Evolutionary conservation across 768 basidiomycete species (phyloP).

Genomic region (Kwoniella heveanensis): DNA sequence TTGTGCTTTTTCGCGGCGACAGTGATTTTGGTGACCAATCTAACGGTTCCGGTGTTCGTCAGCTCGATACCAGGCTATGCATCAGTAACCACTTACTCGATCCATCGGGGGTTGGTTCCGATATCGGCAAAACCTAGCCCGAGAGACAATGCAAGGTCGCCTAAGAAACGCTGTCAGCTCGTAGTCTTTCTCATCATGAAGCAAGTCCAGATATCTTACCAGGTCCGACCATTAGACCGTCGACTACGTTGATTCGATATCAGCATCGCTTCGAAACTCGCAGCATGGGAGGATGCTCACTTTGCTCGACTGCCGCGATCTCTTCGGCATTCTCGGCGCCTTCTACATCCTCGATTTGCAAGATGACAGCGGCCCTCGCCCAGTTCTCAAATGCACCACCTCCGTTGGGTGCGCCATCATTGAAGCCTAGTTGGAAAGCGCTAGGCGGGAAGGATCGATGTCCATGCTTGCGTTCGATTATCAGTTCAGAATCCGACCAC

Average conservation of each 20-base stretch:
- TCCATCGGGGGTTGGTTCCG: constrained; percentile 1
- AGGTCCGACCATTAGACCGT: neutral
- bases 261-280: neutral
- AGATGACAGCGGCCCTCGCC: constrained; percentile 24
- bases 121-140: constrained; percentile 8
- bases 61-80: no score
- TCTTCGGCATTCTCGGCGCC: constrained; percentile 30
- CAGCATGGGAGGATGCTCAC: constrained; percentile 10
- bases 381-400: constrained; percentile 21
- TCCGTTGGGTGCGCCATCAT: constrained; percentile 22
- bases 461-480: constrained; percentile 8
- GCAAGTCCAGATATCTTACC: neutral
- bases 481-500: no score
- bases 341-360: constrained; percentile 28
- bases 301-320: constrained; percentile 26
- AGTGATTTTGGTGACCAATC: constrained; percentile 1
- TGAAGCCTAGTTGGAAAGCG: constrained; percentile 23
- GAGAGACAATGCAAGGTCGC: constrained; percentile 13
- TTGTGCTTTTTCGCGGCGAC: constrained; percentile 8
- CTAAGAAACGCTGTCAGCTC: neutral
- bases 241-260: neutral
- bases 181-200: neutral
- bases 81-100: neutral
- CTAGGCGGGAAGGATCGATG: constrained; percentile 26
- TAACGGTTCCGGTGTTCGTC: neutral